These are phyloP conservation scores for Xylariaceae sp. DNA, from an alignment of 2,329 filamentous ascomycete genomes.

Conservation along the genomic window DNA sequence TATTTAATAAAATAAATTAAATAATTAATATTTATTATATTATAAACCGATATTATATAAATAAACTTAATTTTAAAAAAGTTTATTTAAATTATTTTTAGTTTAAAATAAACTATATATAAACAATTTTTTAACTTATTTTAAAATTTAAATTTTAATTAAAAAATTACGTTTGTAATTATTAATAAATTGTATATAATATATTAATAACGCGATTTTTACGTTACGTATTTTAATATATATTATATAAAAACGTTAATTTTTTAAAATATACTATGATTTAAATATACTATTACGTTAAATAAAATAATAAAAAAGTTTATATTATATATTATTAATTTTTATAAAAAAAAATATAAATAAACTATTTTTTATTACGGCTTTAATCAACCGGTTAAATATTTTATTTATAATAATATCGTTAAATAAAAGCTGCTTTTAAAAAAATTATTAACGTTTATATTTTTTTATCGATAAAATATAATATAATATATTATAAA, in stretches of 20 bases:
- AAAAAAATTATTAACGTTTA: too few relatives aligned
- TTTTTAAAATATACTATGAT: background rate
- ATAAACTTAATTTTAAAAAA: too few relatives aligned
- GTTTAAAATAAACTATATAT: too few relatives aligned
- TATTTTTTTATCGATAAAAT: too few relatives aligned
- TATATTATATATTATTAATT: background rate
- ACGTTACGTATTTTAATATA: background rate
- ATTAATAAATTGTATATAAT: slow-evolving; percentile 1
- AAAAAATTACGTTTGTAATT: too few relatives aligned
- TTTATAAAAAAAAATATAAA: background rate
- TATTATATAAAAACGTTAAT: background rate
- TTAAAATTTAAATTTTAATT: too few relatives aligned
- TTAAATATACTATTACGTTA: background rate
- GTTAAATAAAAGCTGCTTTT: background rate
- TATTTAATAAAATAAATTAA: background rate
- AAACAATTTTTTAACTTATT: too few relatives aligned
- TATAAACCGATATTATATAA: background rate
- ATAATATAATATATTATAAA: too few relatives aligned
- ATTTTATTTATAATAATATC: background rate
- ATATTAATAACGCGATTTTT: background rate
- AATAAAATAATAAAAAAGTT: too few relatives aligned
- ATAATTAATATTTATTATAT: background rate
- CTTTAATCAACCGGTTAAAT: too few relatives aligned
- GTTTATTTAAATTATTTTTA: too few relatives aligned
- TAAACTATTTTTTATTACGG: background rate